Base-by-base conservation (phyloP, 805 yeast species). In the Grigorovia humatica region DNA sequence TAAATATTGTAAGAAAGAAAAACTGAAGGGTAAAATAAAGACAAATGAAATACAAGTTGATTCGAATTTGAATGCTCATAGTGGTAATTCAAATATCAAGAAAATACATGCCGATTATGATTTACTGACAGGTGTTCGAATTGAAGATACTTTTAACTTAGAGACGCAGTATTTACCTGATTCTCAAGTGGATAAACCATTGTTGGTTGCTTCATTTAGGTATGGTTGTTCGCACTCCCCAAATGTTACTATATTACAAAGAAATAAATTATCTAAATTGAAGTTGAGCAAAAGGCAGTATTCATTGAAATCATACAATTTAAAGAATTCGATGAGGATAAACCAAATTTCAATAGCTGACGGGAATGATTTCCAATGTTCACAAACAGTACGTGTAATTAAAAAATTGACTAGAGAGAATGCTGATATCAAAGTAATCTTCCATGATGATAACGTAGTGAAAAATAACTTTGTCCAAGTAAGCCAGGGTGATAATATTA, bases 351-450 rank as follows among this genome's bases (percentile, higher is more conserved):
- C n/a, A n/a, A 15, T 38, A 11, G 42, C 11, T 9, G 9, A 43
- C 9, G 17, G 38, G 2, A 43, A 48, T 9, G 32, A 44, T 15
- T 47, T 52, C n/a, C 43, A 46, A 15, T 65, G 68, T 54, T 64
- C 62, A 9, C 49, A 53, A 11, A 59, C 60, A 2, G 63, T 61
- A 4, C 59, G 54, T 27, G 47, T 59, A 8, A 59, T 64, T 12
- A 64, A 58, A 49, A 55, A 54, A 30, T 52, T 51, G 7, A 58
- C 62, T 19, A 47, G 56, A 1, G 57, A 56, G 20, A 53, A 63
- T 52, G 69, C 69, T 2, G 69, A 66, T 49, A 54, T 66, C 2
- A 60, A 56, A 54, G 57, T 64, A 4, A 59, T 63, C 9, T 65
- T 59, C 44, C 63, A 65, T 52, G 55, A 59, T 49, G 55, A 53